Conservation (phyloP, 495 filamentous ascomycete genomes). For the Penicillium cosmopolitanum region DNA sequence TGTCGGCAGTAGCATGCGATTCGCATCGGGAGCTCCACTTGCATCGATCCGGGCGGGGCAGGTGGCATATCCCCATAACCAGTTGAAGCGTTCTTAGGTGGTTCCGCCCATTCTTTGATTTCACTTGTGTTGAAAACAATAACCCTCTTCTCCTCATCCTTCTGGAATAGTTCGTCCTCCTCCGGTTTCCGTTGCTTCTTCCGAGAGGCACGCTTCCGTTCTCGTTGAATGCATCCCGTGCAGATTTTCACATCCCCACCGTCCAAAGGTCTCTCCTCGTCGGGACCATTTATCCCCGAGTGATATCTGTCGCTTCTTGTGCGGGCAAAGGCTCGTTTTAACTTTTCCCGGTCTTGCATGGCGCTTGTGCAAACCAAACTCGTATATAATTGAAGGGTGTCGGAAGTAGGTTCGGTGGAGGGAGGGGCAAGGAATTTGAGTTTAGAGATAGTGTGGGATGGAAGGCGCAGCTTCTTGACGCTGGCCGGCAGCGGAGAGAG, state of each 20-base stretch:
- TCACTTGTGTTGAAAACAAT: conserved; percentile 95
- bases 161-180: conserved; percentile 77
- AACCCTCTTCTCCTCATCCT: conserved; percentile 75
- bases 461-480: conserved; percentile 79
- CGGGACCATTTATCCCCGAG: conserved; percentile 31
- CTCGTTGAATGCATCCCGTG: conserved; percentile 76
- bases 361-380: conserved; percentile 89
- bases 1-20: conserved; percentile 97
- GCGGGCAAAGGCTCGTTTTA: conserved; percentile 65
- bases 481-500: conserved; percentile 72
- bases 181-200: conserved; percentile 87
- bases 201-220: conserved; percentile 84
- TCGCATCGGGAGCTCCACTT: conserved; percentile 87
- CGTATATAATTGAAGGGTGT: conserved; percentile 79
- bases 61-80: conserved; percentile 38
- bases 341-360: conserved; percentile 73
- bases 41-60: conserved; percentile 64
- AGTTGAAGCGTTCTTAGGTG: conserved; percentile 43
- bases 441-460: conserved; percentile 87
- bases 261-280: conserved; percentile 73
- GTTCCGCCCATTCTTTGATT: conserved; percentile 79
- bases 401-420: conserved; percentile 57
- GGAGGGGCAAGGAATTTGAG: conserved; percentile 80
- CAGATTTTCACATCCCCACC: conserved; percentile 89
- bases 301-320: conserved; percentile 55